These are phyloP conservation scores for Globisporangium carolinianum DNA, from an alignment of 352 stramenopile genomes.

Conservation along the genomic window DNA sequence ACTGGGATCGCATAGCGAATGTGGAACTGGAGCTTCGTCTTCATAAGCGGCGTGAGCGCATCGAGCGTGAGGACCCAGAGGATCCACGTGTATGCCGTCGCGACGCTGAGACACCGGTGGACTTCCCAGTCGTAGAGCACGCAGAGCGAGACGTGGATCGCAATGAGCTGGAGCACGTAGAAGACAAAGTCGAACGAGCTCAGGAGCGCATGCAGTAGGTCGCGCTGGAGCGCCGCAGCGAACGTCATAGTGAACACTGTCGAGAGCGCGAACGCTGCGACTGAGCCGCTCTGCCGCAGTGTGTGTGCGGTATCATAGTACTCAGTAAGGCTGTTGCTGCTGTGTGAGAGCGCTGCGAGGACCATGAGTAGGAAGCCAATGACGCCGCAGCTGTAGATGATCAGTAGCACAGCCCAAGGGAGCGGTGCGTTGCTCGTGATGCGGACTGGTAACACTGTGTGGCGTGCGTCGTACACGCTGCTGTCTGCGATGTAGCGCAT, in stretches of 20 bases:
- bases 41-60: constrained; percentile 22
- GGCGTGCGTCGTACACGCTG: constrained; percentile 6
- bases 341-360: background rate
- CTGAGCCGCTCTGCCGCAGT: background rate
- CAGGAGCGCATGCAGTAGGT: constrained; percentile 20
- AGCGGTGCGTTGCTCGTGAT: constrained; percentile 8
- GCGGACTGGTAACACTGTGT: constrained; percentile 3
- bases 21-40: constrained; percentile 19
- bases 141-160: constrained; percentile 22
- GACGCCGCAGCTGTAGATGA: constrained; percentile 5
- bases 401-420: background rate
- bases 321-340: too few relatives aligned
- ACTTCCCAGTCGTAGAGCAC: constrained; percentile 16
- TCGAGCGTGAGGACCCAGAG: constrained; percentile 25
- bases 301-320: background rate
- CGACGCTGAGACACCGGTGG: constrained; percentile 11
- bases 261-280: constrained; percentile 7
- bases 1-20: constrained; percentile 14
- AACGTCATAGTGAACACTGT: constrained; percentile 12
- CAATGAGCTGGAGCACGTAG: constrained; percentile 19
- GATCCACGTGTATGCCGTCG: constrained; percentile 20
- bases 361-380: constrained; percentile 10
- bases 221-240: constrained; percentile 16
- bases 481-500: constrained; percentile 10
- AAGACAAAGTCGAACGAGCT: constrained; percentile 39